Conservation (phyloP, 2,329 filamentous ascomycete species). For the Nakataea oryzae region DNA sequence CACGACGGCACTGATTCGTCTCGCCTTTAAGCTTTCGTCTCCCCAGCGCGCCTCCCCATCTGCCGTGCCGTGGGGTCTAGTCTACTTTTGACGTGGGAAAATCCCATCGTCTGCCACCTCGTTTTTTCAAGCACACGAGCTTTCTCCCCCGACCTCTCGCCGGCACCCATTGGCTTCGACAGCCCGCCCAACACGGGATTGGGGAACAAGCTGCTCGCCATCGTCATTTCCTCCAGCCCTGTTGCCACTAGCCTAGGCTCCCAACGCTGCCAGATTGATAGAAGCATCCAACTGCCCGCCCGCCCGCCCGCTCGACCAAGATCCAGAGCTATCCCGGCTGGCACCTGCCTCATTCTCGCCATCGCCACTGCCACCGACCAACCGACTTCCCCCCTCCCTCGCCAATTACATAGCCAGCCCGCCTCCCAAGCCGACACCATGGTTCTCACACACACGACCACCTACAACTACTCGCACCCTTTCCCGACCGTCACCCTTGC, state of each 20-base stretch:
- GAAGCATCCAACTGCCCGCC: background rate
- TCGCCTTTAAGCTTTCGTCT: background rate
- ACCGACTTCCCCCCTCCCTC: background rate
- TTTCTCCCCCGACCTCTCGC: background rate
- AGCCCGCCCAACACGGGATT: background rate
- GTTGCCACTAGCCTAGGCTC: background rate
- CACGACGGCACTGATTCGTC: background rate
- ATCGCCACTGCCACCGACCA: background rate
- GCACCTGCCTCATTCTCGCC: no score
- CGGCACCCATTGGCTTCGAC: background rate
- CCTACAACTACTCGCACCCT: conserved; percentile 67
- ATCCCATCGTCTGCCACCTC: background rate
- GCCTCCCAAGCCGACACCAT: conserved; percentile 26
- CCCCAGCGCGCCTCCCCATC: background rate
- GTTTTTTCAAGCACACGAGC: background rate
- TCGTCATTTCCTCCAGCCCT: background rate
- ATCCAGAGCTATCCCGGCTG: background rate
- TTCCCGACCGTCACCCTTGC: conserved; percentile 80
- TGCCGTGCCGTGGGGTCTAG: background rate
- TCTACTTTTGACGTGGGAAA: background rate
- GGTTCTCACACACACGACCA: conserved; percentile 55
- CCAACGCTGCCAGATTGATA: no score
- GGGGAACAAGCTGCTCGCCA: background rate
- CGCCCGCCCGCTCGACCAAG: background rate
- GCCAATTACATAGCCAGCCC: background rate